phyloP scores from a whole-genome alignment of 371 early-diverging fungal genomes.

The Mucor plumbeus region DNA sequence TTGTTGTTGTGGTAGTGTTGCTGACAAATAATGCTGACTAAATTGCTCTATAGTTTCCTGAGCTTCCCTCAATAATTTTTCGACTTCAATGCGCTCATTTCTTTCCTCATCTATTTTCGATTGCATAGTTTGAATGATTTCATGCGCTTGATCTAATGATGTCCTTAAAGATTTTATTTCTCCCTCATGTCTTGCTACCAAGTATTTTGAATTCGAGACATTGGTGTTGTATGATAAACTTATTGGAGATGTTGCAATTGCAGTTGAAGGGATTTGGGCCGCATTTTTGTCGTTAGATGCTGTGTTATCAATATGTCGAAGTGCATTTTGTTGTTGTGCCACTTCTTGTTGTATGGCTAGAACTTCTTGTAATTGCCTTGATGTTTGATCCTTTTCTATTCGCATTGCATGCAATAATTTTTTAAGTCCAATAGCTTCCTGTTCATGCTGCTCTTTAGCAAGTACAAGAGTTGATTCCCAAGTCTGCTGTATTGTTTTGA shows the following conservation, averaged over 20 bases:
- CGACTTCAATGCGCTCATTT: slow-evolving; percentile 3
- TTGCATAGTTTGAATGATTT: slow-evolving; percentile 14
- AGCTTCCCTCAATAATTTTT: slow-evolving; percentile 18
- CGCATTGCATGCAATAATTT: neutral
- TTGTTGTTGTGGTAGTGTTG: neutral
- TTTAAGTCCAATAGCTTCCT: slow-evolving; percentile 6
- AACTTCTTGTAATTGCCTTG: slow-evolving; percentile 7
- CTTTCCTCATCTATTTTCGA: slow-evolving; percentile 6
- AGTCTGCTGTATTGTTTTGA: slow-evolving; percentile 8
- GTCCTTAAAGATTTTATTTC: slow-evolving; percentile 1
- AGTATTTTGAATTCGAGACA: neutral
- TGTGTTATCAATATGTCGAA: neutral
- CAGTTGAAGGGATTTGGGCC: neutral
- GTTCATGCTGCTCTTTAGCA: slow-evolving; percentile 6
- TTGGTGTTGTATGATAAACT: neutral
- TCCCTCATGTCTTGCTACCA: neutral
- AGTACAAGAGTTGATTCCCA: neutral
- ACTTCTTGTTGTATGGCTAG: neutral
- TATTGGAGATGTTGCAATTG: neutral
- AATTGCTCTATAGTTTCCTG: slow-evolving; percentile 20
- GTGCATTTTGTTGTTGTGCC: neutral
- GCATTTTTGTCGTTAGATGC: neutral
- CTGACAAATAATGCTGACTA: neutral
- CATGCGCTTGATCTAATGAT: slow-evolving; percentile 17
- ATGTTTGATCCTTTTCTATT: slow-evolving; percentile 3